Evolutionary conservation across 2,329 filamentous ascomycete genomes (phyloP).

Genomic region (Zopfia rhizophila): DNA sequence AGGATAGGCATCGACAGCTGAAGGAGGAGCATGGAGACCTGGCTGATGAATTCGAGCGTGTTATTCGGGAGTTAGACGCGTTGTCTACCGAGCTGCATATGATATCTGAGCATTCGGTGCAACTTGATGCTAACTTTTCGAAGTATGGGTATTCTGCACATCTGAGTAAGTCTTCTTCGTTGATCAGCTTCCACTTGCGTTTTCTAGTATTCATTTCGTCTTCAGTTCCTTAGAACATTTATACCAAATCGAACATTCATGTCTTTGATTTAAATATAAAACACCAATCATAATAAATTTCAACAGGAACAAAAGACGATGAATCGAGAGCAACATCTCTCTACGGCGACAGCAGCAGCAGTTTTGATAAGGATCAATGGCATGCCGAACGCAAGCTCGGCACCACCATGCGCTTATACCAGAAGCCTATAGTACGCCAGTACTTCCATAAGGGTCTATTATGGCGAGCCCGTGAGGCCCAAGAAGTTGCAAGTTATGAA

Average conservation of each 20-base stretch:
- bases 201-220: no score
- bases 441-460: slow-evolving; percentile 74
- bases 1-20: slow-evolving; percentile 59
- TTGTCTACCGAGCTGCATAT: slow-evolving; percentile 65
- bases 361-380: slow-evolving; percentile 51
- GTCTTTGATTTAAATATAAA: slow-evolving; percentile 1
- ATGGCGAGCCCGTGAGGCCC: slow-evolving; percentile 68
- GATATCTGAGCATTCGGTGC: slow-evolving; percentile 64
- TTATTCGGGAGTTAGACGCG: slow-evolving; percentile 63
- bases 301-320: slow-evolving; percentile 35
- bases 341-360: slow-evolving; percentile 27
- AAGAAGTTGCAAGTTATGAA: slow-evolving; percentile 72
- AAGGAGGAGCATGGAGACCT: slow-evolving; percentile 61
- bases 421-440: slow-evolving; percentile 69
- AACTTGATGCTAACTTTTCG: slow-evolving; percentile 69
- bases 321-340: slow-evolving; percentile 33
- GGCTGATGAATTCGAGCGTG: slow-evolving; percentile 67
- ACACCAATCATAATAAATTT: no score
- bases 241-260: no score
- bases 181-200: slow-evolving; percentile 29
- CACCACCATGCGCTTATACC: slow-evolving; percentile 65
- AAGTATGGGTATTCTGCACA: slow-evolving; percentile 72
- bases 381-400: slow-evolving; percentile 50
- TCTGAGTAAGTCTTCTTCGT: slow-evolving; percentile 65
- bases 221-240: no score